Base-by-base conservation (phyloP, 495 filamentous ascomycete species). In the Talaromyces borbonicus region DNA sequence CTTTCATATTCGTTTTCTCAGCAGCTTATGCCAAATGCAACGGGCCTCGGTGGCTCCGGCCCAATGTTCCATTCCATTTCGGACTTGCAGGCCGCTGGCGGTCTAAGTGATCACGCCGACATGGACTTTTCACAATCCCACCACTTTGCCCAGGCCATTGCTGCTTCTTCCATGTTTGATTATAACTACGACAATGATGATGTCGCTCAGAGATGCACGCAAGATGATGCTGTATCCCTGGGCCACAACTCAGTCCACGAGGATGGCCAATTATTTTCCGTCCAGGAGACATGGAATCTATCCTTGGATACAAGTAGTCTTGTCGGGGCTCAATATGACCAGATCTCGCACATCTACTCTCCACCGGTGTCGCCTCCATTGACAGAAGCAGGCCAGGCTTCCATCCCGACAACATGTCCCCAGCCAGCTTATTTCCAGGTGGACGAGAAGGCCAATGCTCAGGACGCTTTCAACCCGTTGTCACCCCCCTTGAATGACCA, bases 121-220 rank as follows among this genome's bases (percentile, higher is more conserved):
- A 54, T 66, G 56, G 68, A 71, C 46, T 64, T 66, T 44, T 52
- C 56, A 25, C 55, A 60, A 38, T 49, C 52, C 19, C 57, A 58
- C 33, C 57, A 63, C 20, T 63, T 58, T 48, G 52, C 48, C 45
- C 55, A 57, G 38, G 67, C 63, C 46, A 60, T 56, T 48, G 38
- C n/a, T n/a, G n/a, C 22, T 16, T 46, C 43, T 35, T 63, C 65
- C 40, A 55, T 68, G 27, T 59, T 69, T 57, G 68, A 70, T 48
- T 58, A 69, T 57, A 57, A 63, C 46, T 63, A 63, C 60, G 66
- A 70, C 46, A 65, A 69, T 61, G 65, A 72, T 67, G 61, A 60
- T 53, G 58, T 53, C 30, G 43, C 52, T 47, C 60, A 58, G 33
- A 52, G 53, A 15, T 63, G 61, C 56, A 61, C 60, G 24, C 56